Evolutionary conservation across 2,329 filamentous ascomycete genomes (phyloP).

Genomic region (Leptographium flavum): DNA sequence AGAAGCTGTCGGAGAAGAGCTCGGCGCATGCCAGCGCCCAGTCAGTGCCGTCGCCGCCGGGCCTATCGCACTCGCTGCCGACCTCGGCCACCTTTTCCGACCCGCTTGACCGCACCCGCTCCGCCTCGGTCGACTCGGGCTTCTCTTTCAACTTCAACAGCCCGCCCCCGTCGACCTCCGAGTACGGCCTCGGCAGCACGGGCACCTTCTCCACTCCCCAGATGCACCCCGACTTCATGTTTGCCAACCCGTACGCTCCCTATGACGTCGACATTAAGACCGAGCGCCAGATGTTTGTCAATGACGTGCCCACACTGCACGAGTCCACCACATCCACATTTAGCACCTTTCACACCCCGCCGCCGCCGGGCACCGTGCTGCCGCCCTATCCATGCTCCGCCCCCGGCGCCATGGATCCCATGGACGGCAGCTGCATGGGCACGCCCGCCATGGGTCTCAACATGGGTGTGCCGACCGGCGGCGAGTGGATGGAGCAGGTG

Average conservation of each 20-base stretch:
- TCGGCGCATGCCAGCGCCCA: slow-evolving; percentile 17
- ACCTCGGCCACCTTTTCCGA: slow-evolving; percentile 72
- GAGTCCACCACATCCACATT: slow-evolving; percentile 88
- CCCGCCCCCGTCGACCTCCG: slow-evolving; percentile 30
- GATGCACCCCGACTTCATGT: slow-evolving; percentile 48
- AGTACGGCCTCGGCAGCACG: slow-evolving; percentile 23
- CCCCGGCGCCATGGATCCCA: not conserved
- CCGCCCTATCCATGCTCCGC: slow-evolving; percentile 35
- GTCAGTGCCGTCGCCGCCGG: slow-evolving; percentile 50
- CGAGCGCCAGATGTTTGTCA: slow-evolving; percentile 84
- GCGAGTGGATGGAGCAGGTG: slow-evolving; percentile 41
- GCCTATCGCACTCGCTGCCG: slow-evolving; percentile 66
- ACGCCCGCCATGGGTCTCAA: slow-evolving; percentile 1
- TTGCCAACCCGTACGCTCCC: slow-evolving; percentile 45
- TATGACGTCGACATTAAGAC: slow-evolving; percentile 96
- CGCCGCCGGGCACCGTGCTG: slow-evolving; percentile 52
- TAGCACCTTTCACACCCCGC: slow-evolving; percentile 75
- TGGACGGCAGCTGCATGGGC: not conserved
- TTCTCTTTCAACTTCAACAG: slow-evolving; percentile 65
- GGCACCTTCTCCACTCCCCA: slow-evolving; percentile 43
- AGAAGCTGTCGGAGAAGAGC: slow-evolving; percentile 83
- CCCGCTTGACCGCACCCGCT: slow-evolving; percentile 56
- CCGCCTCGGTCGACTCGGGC: slow-evolving; percentile 68
- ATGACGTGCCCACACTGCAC: slow-evolving; percentile 70
- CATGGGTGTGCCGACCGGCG: not conserved